Evolutionary conservation across 257 asterid genomes (phyloP), one percentile per base, ranked within the genome.

Genomic region (Osmanthus fragrans): DNA sequence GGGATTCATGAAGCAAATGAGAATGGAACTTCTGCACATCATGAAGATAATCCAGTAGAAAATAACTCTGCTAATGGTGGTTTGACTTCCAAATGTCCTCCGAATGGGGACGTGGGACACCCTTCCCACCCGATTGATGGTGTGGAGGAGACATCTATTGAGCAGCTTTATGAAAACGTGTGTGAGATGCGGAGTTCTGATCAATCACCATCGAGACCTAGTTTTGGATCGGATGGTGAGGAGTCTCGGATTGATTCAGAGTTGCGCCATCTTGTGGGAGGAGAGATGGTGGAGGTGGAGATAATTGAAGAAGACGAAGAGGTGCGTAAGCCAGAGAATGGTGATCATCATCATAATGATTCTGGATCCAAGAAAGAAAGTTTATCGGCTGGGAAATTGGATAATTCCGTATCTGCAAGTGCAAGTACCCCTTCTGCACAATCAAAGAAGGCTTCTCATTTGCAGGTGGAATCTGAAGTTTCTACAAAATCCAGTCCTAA

Each of bases 111-210:
- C 70, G 19, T 74, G 80, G 85, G 64, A 37, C 40, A 36, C 40
- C 40, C 40, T 9, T 39, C 47, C 47, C 77, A 68, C 47, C 84
- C 77, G 54, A 86, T 51, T 15, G 85, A 85, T 54, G 90, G 40
- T 75, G 89, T 18, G 80, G 89, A 77, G 70, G 97, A 92, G 77
- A 83, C 95, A 68, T 92, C 97, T 18, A 94, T 94, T 64, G 97
- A 94, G 74, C 95, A 93, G 80, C 97, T 92, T 33, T 94, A 94
- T 76, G 93, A 90, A 33, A 92, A 91, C 58, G 98, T 94, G 34
- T 94, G 90, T 80, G 99, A 94, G 86, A 91, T 94, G 97, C 99
- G 93, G 85, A 94, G 99, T 76, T 94, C 99, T 47, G 99, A 94
- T 74, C 97, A 83, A 19, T 94, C 99, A 3, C 99, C 98, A 5